Evolutionary conservation across 176 grass and related monocot species (phyloP), one percentile per base, ranked within the genome.

Genomic region (Ensete glaucum): DNA sequence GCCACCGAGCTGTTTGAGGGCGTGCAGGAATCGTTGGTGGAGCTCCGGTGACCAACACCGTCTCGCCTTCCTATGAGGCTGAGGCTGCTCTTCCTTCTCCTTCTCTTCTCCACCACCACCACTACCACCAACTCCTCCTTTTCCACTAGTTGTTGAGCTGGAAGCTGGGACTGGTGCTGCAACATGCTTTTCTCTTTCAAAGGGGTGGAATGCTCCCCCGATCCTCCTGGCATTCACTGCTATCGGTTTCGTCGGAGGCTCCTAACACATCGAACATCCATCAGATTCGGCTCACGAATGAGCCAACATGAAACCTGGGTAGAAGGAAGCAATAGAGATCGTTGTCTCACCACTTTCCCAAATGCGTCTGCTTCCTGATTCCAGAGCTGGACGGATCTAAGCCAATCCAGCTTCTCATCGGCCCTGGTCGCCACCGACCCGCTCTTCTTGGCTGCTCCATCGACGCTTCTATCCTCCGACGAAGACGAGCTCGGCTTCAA

Each of bases 41-140:
- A 97, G 93, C 82, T 92, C 93, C 52, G 85, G 88, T 13, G 84
- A 92, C 94, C 90, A 98, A 80, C 90, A 91, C 29, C 90, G 88
- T 9, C 94, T 85, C 53, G 68, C 29, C 82, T 98, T 98, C 64
- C 88, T 77, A 76, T 76, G 43, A 56, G 57, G 20, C 68, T 80
- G 75, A 56, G 82, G 84, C 53, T 49, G 20, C 6, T 77, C 81
- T 0, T 78, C 85, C 67, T 93, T 82, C 21, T 83, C 80, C 49
- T 82, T 78, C 19, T 86, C 81, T 12, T 50, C 62, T 9, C 21
- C 62, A n/a, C 62, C 73, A 83, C 71, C 34, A 59, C 21, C 62
- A n/a, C 62, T 69, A 83, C 71, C 34, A 59, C 64, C 58, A 17
- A 9, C 19, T 7, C 21, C 67, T 60, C 67, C 81, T 77, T 85